Percentiles rank a stretch among this genome's conserved stretches.
phyloP scores from a whole-genome alignment of 2,329 filamentous ascomycete species.

The Lasiodiplodia sp. region DNA sequence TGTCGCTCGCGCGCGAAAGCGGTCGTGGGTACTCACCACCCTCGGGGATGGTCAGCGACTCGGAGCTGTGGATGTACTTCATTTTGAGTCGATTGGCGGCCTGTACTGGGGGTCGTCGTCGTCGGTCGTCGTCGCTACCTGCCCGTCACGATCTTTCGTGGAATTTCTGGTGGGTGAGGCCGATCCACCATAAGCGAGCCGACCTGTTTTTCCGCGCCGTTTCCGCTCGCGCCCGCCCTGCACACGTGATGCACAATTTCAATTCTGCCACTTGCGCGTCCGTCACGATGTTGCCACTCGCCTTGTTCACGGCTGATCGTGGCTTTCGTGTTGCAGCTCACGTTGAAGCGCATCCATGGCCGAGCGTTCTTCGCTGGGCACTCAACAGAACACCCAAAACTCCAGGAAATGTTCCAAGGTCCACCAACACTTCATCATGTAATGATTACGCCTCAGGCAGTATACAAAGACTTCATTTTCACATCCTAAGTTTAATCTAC shows the following conservation, averaged over 20 bases:
- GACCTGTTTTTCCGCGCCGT: slow-evolving; percentile 22
- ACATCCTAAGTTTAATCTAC: background rate
- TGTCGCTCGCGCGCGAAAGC: slow-evolving; percentile 37
- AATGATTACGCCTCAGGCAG: background rate
- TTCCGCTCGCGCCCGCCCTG: background rate
- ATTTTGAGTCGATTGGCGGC: slow-evolving; percentile 70
- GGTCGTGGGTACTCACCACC: slow-evolving; percentile 75
- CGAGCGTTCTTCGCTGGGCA: background rate
- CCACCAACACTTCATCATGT: background rate
- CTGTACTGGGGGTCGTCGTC: slow-evolving; percentile 36
- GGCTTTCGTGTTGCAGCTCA: background rate
- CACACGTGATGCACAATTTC: slow-evolving; percentile 18
- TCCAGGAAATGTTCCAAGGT: background rate
- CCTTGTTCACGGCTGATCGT: background rate
- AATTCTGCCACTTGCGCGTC: background rate
- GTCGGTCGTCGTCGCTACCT: slow-evolving; percentile 30
- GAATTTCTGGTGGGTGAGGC: slow-evolving; percentile 27
- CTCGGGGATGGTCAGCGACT: slow-evolving; percentile 94
- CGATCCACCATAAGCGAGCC: slow-evolving; percentile 27
- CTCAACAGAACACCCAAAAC: background rate
- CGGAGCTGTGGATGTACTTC: slow-evolving; percentile 99
- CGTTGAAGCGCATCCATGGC: background rate
- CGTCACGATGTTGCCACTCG: background rate
- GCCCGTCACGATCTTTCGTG: slow-evolving; percentile 19
- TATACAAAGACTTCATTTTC: background rate